These are phyloP conservation scores for Metarhizium humberi DNA, from an alignment of 2,329 filamentous ascomycete genomes.

Conservation along the genomic window DNA sequence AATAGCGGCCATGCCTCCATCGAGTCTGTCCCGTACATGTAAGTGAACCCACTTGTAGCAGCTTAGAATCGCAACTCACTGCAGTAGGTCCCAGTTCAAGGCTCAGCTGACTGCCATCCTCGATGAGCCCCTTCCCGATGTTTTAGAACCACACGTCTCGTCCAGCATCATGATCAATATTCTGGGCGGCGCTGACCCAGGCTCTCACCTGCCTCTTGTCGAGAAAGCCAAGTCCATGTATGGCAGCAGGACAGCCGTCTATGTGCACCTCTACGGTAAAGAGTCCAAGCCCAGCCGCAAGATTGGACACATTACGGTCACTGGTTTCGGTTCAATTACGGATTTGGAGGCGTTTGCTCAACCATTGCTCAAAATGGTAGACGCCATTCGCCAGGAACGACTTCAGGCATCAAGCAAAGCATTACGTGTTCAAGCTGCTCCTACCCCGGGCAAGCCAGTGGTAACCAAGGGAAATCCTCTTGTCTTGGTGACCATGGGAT, in stretches of 20 bases:
- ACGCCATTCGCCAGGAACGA: slow-evolving; percentile 48
- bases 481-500: slow-evolving; percentile 77
- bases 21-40: slow-evolving; percentile 70
- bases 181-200: slow-evolving; percentile 56
- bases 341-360: slow-evolving; percentile 51
- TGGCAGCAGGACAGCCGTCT: slow-evolving; percentile 37
- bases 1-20: slow-evolving; percentile 96
- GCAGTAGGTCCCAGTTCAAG: slow-evolving; percentile 66
- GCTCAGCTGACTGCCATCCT: slow-evolving; percentile 82
- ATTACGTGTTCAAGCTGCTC: slow-evolving; percentile 21
- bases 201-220: slow-evolving; percentile 49
- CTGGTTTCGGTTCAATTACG: slow-evolving; percentile 56
- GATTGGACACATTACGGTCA: slow-evolving; percentile 88
- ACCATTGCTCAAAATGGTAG: slow-evolving; percentile 57
- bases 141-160: slow-evolving; percentile 48
- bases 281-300: slow-evolving; percentile 79
- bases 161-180: slow-evolving; percentile 74
- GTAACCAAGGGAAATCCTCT: slow-evolving; percentile 33
- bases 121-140: slow-evolving; percentile 45
- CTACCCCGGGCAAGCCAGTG: slow-evolving; percentile 4
- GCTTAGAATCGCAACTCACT: not conserved
- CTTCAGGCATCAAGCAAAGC: slow-evolving; percentile 30
- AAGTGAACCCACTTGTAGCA: not conserved
- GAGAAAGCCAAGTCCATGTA: slow-evolving; percentile 35
- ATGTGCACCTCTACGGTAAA: slow-evolving; percentile 88